Evolutionary conservation across 805 yeast genomes (phyloP).

Genomic region (Saturnispora galanensis): DNA sequence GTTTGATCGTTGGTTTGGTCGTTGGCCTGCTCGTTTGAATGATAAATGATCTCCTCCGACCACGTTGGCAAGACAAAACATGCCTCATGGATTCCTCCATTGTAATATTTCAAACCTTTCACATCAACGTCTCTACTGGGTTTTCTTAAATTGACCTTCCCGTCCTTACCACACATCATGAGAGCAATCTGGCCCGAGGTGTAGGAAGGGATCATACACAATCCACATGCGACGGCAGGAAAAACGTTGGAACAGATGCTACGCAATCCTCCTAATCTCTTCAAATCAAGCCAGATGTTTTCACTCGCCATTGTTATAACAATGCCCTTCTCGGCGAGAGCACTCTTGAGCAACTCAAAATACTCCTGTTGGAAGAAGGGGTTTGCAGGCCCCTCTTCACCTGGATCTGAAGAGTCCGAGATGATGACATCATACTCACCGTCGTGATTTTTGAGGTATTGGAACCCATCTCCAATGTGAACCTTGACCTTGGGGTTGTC

Average conservation of each 20-base stretch:
- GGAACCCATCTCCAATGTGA: conserved; percentile 73
- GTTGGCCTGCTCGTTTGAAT: no score
- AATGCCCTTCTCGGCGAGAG: conserved; percentile 47
- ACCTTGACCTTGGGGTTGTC: conserved; percentile 57
- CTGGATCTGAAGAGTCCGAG: conserved; percentile 91
- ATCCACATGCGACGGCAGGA: conserved; percentile 53
- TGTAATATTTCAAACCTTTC: conserved; percentile 52
- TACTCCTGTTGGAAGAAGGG: conserved; percentile 73
- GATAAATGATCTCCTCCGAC: conserved; percentile 36
- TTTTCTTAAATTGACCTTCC: conserved; percentile 31
- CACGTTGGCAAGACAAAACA: conserved; percentile 74
- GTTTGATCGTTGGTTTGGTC: no score
- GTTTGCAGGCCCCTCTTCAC: conserved; percentile 68
- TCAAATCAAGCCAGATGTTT: conserved; percentile 64
- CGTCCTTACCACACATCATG: conserved; percentile 57
- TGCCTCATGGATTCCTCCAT: conserved; percentile 52
- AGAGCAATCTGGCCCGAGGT: conserved; percentile 84
- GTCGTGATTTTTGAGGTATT: conserved; percentile 44
- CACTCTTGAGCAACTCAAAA: conserved; percentile 55
- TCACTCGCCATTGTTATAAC: conserved; percentile 80
- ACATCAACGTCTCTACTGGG: conserved; percentile 49
- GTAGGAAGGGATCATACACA: conserved; percentile 79
- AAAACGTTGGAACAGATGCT: conserved; percentile 46
- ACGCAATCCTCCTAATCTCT: conserved; percentile 39
- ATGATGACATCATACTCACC: conserved; percentile 72